A percentile compares a stretch with the other conserved stretches of the same genome.
phyloP scores from a whole-genome alignment of 2,329 filamentous ascomycete species.

The Huntiella bhutanensis region DNA sequence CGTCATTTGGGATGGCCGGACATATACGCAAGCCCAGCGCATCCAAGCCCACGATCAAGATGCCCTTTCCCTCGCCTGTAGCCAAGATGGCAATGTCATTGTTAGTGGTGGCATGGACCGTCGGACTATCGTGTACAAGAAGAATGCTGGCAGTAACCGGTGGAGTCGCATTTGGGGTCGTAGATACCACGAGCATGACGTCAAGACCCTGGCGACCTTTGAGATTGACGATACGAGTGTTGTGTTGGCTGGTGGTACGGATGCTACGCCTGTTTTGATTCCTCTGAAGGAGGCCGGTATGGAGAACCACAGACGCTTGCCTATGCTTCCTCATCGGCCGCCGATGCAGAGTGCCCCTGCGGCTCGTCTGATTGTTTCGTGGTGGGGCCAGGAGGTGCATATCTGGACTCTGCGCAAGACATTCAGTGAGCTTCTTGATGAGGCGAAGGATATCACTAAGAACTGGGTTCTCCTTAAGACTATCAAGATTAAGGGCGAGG shows the following conservation, averaged over 20 bases:
- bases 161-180: slow-evolving; percentile 81
- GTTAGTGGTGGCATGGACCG: slow-evolving; percentile 86
- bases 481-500: slow-evolving; percentile 52
- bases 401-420: slow-evolving; percentile 49
- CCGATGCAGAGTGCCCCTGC: slow-evolving; percentile 54
- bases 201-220: slow-evolving; percentile 83
- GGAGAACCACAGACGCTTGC: slow-evolving; percentile 67
- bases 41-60: slow-evolving; percentile 79
- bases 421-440: slow-evolving; percentile 27
- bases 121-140: slow-evolving; percentile 65
- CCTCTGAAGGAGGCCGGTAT: slow-evolving; percentile 55
- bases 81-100: slow-evolving; percentile 60
- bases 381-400: slow-evolving; percentile 78
- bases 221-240: slow-evolving; percentile 71
- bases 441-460: slow-evolving; percentile 27
- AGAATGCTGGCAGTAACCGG: slow-evolving; percentile 38
- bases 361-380: slow-evolving; percentile 63
- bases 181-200: slow-evolving; percentile 80
- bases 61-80: slow-evolving; percentile 70
- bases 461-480: slow-evolving; percentile 50
- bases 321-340: slow-evolving; percentile 65
- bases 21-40: slow-evolving; percentile 71
- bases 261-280: slow-evolving; percentile 64
- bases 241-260: slow-evolving; percentile 78
- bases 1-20: slow-evolving; percentile 83